phyloP scores from a whole-genome alignment of 1,139 yeast genomes.

The Barnettozyma hawaiiensis region DNA sequence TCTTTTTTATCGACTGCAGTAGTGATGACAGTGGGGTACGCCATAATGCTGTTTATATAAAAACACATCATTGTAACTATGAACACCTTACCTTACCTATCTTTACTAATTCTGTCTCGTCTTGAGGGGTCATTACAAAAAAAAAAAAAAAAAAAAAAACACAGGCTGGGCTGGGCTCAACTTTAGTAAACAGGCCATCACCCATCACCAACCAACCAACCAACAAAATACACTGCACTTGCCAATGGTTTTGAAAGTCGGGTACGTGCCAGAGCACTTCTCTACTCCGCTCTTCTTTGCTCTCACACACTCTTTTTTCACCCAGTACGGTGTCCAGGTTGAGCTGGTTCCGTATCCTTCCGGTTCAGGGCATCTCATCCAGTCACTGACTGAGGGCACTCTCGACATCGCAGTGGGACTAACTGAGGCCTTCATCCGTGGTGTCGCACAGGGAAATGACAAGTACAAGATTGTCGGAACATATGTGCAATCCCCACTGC shows the following conservation, averaged over 20 bases:
- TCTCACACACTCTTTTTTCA: conserved; percentile 49
- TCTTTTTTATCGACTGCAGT: neutral
- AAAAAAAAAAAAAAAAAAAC: too few relatives aligned
- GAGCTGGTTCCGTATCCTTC: conserved; percentile 73
- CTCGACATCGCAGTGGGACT: conserved; percentile 81
- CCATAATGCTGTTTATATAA: neutral
- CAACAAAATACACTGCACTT: neutral
- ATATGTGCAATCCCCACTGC: conserved; percentile 78
- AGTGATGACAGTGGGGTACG: neutral
- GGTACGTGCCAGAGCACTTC: conserved; percentile 88
- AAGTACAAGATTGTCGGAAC: conserved; percentile 69
- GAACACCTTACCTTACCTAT: too few relatives aligned
- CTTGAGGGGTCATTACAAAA: too few relatives aligned
- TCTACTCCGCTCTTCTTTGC: conserved; percentile 83
- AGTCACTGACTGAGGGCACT: conserved; percentile 55
- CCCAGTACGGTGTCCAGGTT: conserved; percentile 41
- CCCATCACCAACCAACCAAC: neutral
- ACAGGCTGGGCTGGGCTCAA: too few relatives aligned
- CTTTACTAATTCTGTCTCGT: too few relatives aligned
- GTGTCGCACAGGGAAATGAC: conserved; percentile 64
- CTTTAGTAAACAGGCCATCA: neutral
- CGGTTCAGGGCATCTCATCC: conserved; percentile 85
- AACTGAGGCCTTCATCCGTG: conserved; percentile 87
- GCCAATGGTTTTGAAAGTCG: conserved; percentile 45
- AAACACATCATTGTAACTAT: too few relatives aligned